These are phyloP conservation scores for Crataegus laevigata DNA, from an alignment of 306 rosid species.

Conservation along the genomic window DNA sequence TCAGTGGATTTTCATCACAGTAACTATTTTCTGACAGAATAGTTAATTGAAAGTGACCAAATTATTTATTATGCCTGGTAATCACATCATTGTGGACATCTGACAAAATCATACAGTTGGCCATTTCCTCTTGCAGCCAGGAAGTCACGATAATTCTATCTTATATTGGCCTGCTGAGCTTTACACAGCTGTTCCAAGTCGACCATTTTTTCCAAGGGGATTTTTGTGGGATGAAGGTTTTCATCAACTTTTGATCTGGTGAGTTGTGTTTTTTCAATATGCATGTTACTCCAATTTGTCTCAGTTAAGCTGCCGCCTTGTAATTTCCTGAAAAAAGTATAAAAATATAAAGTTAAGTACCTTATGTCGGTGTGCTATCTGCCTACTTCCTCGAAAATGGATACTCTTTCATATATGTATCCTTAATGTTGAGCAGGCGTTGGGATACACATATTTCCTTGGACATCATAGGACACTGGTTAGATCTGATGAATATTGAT, in stretches of 20 bases:
- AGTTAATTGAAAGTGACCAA: neutral
- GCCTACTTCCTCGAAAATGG: neutral
- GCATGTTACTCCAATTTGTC: constrained; percentile 1
- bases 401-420: neutral
- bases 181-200: constrained; percentile 93
- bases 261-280: constrained; percentile 19
- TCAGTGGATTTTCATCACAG: neutral
- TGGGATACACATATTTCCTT: constrained; percentile 83
- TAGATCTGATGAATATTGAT: constrained; percentile 86
- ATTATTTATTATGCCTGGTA: constrained; percentile 2
- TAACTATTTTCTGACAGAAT: neutral
- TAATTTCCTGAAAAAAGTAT: neutral
- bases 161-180: constrained; percentile 95
- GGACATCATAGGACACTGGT: constrained; percentile 93
- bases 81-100: constrained; percentile 19
- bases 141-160: constrained; percentile 38
- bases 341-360: neutral
- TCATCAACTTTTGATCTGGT: constrained; percentile 92
- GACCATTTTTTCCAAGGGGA: constrained; percentile 94
- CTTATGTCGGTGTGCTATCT: neutral
- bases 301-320: neutral
- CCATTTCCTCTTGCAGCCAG: constrained; percentile 52
- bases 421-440: constrained; percentile 53
- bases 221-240: constrained; percentile 99
- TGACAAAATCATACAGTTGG: constrained; percentile 19